Percentiles rank a stretch among this genome's conserved stretches.
These are phyloP conservation scores for Schoenoplectus tabernaemontani DNA, from an alignment of 202 grass and related monocot genomes.

Conservation along the genomic window DNA sequence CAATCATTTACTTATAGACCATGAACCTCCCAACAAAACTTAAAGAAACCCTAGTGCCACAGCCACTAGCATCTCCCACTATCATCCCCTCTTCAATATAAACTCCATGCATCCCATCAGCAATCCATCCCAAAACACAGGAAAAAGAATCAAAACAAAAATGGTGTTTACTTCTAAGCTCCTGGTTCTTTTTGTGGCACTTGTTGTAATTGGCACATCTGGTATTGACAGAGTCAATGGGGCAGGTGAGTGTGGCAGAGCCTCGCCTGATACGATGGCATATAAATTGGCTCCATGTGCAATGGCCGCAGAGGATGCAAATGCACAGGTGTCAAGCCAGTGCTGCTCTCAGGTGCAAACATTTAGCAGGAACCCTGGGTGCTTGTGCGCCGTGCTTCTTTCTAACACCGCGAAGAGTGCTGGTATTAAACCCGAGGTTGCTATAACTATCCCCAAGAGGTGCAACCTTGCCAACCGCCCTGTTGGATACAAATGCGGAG, in stretches of 20 bases:
- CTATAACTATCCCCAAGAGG: slow-evolving; percentile 78
- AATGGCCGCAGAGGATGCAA: slow-evolving; percentile 40
- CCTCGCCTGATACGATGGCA: slow-evolving; percentile 35
- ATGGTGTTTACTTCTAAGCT: slow-evolving; percentile 39
- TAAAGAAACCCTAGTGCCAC: slow-evolving; percentile 17
- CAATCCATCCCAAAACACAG: background rate
- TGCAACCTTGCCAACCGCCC: slow-evolving; percentile 62
- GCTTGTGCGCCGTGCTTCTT: slow-evolving; percentile 74
- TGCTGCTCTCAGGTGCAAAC: slow-evolving; percentile 62
- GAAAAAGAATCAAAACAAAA: background rate
- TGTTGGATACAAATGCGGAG: slow-evolving; percentile 75
- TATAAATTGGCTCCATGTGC: slow-evolving; percentile 55
- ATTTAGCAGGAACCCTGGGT: slow-evolving; percentile 45
- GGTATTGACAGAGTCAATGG: slow-evolving; percentile 27
- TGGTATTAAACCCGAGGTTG: slow-evolving; percentile 60
- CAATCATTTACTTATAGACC: slow-evolving; percentile 1
- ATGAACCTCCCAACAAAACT: background rate
- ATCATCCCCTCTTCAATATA: slow-evolving; percentile 13
- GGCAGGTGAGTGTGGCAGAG: slow-evolving; percentile 59
- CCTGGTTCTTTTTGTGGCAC: slow-evolving; percentile 25
- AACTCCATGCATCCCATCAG: background rate
- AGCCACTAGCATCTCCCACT: slow-evolving; percentile 19
- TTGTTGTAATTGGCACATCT: slow-evolving; percentile 25
- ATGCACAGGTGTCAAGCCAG: slow-evolving; percentile 27
- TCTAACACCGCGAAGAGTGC: slow-evolving; percentile 47